Evolutionary conservation across 2,329 filamentous ascomycete species (phyloP).

Genomic region (Phialophora expanda): DNA sequence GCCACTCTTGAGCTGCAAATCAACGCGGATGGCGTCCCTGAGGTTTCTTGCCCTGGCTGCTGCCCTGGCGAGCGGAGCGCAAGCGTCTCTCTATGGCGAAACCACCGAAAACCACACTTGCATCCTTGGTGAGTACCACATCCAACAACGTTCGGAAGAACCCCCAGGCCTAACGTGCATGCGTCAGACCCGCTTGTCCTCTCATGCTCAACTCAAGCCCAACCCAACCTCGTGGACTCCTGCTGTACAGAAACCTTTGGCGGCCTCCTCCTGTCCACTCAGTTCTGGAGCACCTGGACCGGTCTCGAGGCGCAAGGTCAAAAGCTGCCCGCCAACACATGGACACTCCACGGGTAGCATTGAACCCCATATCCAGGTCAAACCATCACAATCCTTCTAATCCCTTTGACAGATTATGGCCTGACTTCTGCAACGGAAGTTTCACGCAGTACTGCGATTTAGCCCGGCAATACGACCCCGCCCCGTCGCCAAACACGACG

Average conservation of each 20-base stretch:
- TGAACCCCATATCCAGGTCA: background rate
- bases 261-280: constrained; percentile 65
- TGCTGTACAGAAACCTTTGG: constrained; percentile 71
- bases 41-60: constrained; percentile 21
- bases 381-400: background rate
- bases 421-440: constrained; percentile 60
- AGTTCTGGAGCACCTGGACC: constrained; percentile 70
- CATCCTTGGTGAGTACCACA: constrained; percentile 49
- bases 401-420: constrained; percentile 59
- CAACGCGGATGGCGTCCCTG: constrained; percentile 15
- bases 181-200: constrained; percentile 41
- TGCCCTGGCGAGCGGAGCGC: constrained; percentile 15
- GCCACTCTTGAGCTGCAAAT: background rate
- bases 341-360: constrained; percentile 39
- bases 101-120: constrained; percentile 64
- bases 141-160: background rate
- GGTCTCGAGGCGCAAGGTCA: constrained; percentile 64
- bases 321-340: constrained; percentile 55
- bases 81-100: constrained; percentile 50
- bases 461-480: constrained; percentile 67
- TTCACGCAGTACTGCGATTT: constrained; percentile 71
- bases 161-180: background rate
- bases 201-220: constrained; percentile 58
- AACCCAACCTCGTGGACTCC: constrained; percentile 58
- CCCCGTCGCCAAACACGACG: constrained; percentile 67